phyloP scores from a whole-genome alignment of 2,329 filamentous ascomycete species.

The Phyllosticta citriasiana region DNA sequence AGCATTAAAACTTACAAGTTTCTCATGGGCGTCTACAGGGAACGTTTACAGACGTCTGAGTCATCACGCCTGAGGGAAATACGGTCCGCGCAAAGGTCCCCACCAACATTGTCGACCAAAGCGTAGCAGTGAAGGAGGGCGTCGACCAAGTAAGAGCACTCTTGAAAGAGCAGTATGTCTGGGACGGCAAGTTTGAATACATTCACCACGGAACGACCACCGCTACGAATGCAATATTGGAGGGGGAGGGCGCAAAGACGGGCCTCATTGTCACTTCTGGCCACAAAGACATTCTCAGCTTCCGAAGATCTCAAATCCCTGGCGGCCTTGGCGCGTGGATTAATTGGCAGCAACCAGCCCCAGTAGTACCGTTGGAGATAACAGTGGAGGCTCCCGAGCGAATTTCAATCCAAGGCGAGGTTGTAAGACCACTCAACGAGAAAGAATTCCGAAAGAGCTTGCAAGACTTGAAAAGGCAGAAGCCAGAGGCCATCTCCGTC shows the following conservation, averaged over 20 bases:
- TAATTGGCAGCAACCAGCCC: slow-evolving; percentile 37
- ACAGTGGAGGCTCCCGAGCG: slow-evolving; percentile 38
- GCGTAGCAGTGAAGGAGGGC: slow-evolving; percentile 37
- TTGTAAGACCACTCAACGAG: slow-evolving; percentile 32
- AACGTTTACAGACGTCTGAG: slow-evolving; percentile 41
- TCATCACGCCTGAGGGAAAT: slow-evolving; percentile 36
- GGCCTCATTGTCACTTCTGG: slow-evolving; percentile 39
- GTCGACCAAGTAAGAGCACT: slow-evolving; percentile 33
- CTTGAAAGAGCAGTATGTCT: slow-evolving; percentile 29
- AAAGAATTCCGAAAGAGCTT: slow-evolving; percentile 29
- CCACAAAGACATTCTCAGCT: slow-evolving; percentile 39
- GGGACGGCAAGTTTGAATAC: slow-evolving; percentile 37
- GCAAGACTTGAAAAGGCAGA: slow-evolving; percentile 28
- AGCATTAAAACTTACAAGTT: background rate
- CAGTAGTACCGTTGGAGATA: slow-evolving; percentile 39
- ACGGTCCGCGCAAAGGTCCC: slow-evolving; percentile 38
- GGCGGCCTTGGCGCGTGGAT: slow-evolving; percentile 42
- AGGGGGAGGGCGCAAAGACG: slow-evolving; percentile 40
- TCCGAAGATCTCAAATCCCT: slow-evolving; percentile 41
- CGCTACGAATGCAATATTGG: slow-evolving; percentile 41
- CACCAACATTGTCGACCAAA: slow-evolving; percentile 37
- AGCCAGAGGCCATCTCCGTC: slow-evolving; percentile 37
- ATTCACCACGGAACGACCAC: slow-evolving; percentile 43
- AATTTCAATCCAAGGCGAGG: slow-evolving; percentile 33
- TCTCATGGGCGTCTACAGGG: slow-evolving; percentile 12